phyloP scores from a whole-genome alignment of 164 flowering plant species.

The Berberis vulgaris region DNA sequence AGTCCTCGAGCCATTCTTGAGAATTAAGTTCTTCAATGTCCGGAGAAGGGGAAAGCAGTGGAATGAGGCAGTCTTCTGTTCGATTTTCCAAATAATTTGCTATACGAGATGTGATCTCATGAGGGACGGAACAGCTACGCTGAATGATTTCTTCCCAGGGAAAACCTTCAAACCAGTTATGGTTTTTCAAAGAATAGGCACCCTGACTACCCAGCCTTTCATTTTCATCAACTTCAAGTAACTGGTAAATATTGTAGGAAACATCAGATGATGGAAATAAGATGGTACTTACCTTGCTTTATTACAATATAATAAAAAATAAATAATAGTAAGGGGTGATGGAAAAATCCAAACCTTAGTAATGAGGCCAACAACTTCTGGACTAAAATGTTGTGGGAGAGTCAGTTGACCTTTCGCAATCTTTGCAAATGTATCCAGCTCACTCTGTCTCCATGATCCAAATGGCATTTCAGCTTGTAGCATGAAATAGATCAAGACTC shows the following conservation, averaged over 20 bases:
- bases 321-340: not conserved
- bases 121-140: conserved; percentile 45
- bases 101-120: conserved; percentile 56
- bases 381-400: conserved; percentile 59
- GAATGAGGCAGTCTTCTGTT: conserved; percentile 29
- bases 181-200: conserved; percentile 54
- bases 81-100: conserved; percentile 46
- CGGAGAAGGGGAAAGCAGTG: conserved; percentile 26
- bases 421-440: conserved; percentile 73
- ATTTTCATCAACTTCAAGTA: conserved; percentile 76
- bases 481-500: conserved; percentile 83
- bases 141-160: conserved; percentile 56
- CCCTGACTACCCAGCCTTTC: conserved; percentile 73
- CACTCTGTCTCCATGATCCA: conserved; percentile 93
- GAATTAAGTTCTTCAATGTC: conserved; percentile 35
- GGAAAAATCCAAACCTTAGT: conserved; percentile 45
- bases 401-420: conserved; percentile 74
- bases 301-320: not conserved
- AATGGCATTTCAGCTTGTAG: conserved; percentile 91
- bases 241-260: conserved; percentile 15
- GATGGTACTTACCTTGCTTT: not conserved
- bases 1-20: conserved; percentile 86
- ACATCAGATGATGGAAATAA: not conserved
- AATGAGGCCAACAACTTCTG: conserved; percentile 73
- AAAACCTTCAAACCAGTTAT: conserved; percentile 68